phyloP scores from a whole-genome alignment of 164 flowering plant species.

The Protea cynaroides region DNA sequence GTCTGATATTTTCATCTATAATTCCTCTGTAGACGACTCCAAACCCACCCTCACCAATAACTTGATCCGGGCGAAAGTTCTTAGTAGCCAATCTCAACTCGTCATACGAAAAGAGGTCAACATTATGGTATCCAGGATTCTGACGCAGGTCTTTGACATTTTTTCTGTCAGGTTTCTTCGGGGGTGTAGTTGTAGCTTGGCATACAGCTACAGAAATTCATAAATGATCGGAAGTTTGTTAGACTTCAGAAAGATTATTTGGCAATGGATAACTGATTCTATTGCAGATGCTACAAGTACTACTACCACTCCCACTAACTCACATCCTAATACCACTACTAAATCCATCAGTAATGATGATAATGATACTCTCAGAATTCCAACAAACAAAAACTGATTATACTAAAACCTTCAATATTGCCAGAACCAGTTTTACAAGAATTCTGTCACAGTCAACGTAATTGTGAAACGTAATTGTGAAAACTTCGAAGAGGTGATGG shows the following conservation, averaged over 20 bases:
- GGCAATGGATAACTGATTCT: background rate
- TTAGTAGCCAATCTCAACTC: conserved; percentile 85
- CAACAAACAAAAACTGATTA: background rate
- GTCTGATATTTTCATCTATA: conserved; percentile 65
- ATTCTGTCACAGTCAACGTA: background rate
- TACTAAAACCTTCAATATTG: too few species aligned
- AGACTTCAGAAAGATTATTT: background rate
- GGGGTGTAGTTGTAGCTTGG: background rate
- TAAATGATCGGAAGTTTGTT: conserved; percentile 6
- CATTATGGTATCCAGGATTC: conserved; percentile 52
- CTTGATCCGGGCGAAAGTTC: conserved; percentile 71
- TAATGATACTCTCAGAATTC: background rate
- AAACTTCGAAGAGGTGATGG: too few species aligned
- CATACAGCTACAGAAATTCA: background rate
- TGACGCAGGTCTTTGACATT: conserved; percentile 68
- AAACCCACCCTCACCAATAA: conserved; percentile 95
- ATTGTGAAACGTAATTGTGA: too few species aligned
- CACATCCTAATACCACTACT: background rate
- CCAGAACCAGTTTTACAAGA: too few species aligned
- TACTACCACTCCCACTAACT: background rate
- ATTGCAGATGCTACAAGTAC: background rate
- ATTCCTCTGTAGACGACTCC: conserved; percentile 91
- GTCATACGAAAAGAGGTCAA: conserved; percentile 69
- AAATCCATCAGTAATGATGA: background rate
- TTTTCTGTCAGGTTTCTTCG: conserved; percentile 13